phyloP scores from a whole-genome alignment of 805 yeast genomes.

The Teunomyces funiuensis region DNA sequence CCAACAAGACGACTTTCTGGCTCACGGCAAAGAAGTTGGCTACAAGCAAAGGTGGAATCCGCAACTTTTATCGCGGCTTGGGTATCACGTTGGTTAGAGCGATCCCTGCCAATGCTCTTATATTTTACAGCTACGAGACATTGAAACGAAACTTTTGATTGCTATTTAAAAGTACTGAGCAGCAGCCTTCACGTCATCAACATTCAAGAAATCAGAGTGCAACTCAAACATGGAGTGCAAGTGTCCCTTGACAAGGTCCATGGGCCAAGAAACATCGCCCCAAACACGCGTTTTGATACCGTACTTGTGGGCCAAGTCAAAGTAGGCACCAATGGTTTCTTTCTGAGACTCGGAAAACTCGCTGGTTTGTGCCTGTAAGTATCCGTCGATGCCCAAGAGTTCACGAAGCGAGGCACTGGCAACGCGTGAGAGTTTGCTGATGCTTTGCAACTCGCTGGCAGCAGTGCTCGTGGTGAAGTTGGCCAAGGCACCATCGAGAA shows the following conservation, averaged over 20 bases:
- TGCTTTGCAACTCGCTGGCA: constrained; percentile 22
- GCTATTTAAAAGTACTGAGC: constrained; percentile 6
- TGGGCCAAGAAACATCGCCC: constrained; percentile 75
- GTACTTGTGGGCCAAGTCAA: constrained; percentile 47
- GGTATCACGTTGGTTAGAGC: constrained; percentile 81
- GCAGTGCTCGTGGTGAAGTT: constrained; percentile 21
- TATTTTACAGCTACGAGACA: constrained; percentile 77
- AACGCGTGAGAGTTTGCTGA: constrained; percentile 31
- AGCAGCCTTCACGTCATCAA: constrained; percentile 55
- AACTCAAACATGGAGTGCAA: constrained; percentile 48
- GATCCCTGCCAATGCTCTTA: constrained; percentile 86
- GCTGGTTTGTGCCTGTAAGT: constrained; percentile 10
- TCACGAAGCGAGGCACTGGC: constrained; percentile 45
- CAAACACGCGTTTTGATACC: constrained; percentile 62
- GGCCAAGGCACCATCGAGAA: constrained; percentile 54
- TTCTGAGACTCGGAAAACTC: constrained; percentile 38
- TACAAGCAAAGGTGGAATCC: constrained; percentile 53
- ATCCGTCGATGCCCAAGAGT: constrained; percentile 25
- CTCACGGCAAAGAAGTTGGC: constrained; percentile 5
- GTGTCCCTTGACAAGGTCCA: constrained; percentile 39
- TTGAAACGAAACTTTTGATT: constrained; percentile 38
- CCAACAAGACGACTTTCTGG: not conserved
- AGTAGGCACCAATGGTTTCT: constrained; percentile 19
- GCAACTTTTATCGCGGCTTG: constrained; percentile 79
- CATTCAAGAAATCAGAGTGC: constrained; percentile 61